phyloP scores from a whole-genome alignment of 139 green algal species.

The Zygnema circumcarinatum region DNA sequence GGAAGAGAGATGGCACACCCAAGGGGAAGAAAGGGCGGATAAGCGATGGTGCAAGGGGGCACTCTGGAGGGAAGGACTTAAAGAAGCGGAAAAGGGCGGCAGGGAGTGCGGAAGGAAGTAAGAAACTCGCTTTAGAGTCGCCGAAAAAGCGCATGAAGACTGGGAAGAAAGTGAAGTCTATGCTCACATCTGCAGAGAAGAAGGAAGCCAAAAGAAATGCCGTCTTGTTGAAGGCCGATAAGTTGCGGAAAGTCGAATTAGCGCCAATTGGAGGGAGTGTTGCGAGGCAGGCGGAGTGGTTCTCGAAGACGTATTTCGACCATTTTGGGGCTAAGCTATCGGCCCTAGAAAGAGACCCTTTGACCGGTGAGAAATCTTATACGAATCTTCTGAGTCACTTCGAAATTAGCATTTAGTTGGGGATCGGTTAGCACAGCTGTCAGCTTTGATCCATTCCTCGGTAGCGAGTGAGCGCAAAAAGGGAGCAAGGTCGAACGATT shows the following conservation, averaged over 20 bases:
- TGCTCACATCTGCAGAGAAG: background rate
- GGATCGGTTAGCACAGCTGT: too few relatives aligned
- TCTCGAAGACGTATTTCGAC: background rate
- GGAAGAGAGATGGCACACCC: too few relatives aligned
- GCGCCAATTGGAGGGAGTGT: background rate
- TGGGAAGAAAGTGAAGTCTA: slow-evolving; percentile 15
- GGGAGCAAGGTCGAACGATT: too few relatives aligned
- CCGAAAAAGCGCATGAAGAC: slow-evolving; percentile 8
- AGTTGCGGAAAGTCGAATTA: background rate
- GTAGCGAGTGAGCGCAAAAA: too few relatives aligned
- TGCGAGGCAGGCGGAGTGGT: background rate
- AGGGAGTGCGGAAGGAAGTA: background rate
- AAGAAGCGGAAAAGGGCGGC: background rate
- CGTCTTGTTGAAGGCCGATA: background rate
- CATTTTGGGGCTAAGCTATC: background rate
- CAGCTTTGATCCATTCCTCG: too few relatives aligned
- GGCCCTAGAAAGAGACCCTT: background rate
- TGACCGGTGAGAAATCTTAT: background rate
- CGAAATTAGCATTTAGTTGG: too few relatives aligned
- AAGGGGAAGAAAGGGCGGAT: background rate
- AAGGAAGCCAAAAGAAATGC: background rate
- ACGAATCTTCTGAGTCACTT: too few relatives aligned
- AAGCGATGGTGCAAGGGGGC: background rate
- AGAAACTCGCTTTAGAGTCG: background rate
- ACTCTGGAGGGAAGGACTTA: background rate